phyloP scores from a whole-genome alignment of 768 basidiomycete species.

The Mycena chlorophos region DNA sequence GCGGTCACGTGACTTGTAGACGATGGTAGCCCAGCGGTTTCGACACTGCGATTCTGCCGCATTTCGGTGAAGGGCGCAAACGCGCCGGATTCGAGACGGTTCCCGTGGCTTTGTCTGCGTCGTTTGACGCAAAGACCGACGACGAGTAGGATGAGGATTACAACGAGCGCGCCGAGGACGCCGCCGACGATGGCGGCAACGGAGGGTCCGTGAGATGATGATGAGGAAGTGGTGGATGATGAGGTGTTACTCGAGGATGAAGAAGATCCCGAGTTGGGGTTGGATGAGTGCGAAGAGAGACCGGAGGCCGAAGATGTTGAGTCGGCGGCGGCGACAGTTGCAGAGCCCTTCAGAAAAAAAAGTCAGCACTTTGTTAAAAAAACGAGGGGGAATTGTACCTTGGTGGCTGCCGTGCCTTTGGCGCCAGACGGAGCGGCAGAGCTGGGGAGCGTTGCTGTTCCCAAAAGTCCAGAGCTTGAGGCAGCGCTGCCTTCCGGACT shows the following conservation, averaged over 20 bases:
- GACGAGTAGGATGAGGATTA: constrained; percentile 2
- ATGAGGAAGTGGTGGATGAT: neutral
- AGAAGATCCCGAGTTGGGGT: neutral
- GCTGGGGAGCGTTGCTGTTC: too few species aligned
- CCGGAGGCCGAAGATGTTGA: too few species aligned
- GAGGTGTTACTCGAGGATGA: neutral
- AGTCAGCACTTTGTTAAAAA: too few species aligned
- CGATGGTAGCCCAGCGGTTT: neutral
- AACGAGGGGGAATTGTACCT: too few species aligned
- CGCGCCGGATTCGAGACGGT: neutral
- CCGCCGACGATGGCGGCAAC: constrained; percentile 15
- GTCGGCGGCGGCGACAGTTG: too few species aligned
- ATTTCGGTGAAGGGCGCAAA: neutral
- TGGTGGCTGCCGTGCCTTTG: too few species aligned
- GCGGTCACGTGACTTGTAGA: too few species aligned
- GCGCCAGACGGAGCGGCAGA: neutral
- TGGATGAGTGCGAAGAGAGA: neutral
- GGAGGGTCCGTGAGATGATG: constrained; percentile 1
- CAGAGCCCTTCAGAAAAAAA: too few species aligned
- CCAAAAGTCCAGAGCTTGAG: too few species aligned
- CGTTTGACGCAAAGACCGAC: constrained; percentile 5
- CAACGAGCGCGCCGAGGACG: constrained; percentile 7
- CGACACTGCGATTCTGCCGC: neutral
- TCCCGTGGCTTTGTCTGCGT: too few species aligned
- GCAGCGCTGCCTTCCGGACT: neutral